phyloP scores from a whole-genome alignment of 805 yeast genomes.

The Candida schatavii region DNA sequence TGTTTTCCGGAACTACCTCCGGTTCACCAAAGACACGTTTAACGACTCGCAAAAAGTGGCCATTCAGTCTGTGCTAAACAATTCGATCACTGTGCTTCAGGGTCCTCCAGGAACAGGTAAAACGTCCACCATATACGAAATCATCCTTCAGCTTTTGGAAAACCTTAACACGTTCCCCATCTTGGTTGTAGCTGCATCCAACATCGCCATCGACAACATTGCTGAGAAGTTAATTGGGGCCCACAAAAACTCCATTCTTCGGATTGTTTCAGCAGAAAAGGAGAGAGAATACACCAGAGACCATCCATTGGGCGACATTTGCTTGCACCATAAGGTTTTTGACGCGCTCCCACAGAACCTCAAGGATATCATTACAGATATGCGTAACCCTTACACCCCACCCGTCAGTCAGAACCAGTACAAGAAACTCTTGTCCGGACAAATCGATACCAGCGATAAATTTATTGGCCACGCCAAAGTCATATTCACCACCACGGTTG shows the following conservation, averaged over 20 bases:
- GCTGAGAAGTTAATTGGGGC: slow-evolving; percentile 61
- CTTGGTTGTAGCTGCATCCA: slow-evolving; percentile 72
- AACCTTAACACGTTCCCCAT: slow-evolving; percentile 59
- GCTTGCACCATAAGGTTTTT: slow-evolving; percentile 60
- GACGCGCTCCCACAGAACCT: slow-evolving; percentile 46
- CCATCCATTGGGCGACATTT: slow-evolving; percentile 58
- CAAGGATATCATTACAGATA: slow-evolving; percentile 40
- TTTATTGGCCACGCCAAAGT: slow-evolving; percentile 64
- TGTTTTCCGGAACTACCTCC: slow-evolving; percentile 52
- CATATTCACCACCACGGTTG: slow-evolving; percentile 69
- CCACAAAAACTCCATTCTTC: slow-evolving; percentile 49
- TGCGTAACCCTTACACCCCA: slow-evolving; percentile 39
- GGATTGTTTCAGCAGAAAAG: slow-evolving; percentile 59
- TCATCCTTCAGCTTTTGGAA: slow-evolving; percentile 51
- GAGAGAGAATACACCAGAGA: slow-evolving; percentile 56
- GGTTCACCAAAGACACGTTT: slow-evolving; percentile 46
- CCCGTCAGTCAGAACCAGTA: slow-evolving; percentile 46
- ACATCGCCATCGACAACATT: slow-evolving; percentile 72
- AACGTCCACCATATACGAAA: slow-evolving; percentile 42
- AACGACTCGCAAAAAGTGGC: slow-evolving; percentile 61
- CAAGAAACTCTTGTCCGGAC: slow-evolving; percentile 46
- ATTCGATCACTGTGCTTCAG: slow-evolving; percentile 46
- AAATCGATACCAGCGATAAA: slow-evolving; percentile 44
- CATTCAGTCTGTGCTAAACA: slow-evolving; percentile 50
- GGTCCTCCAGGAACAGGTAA: slow-evolving; percentile 70